Base-by-base conservation (phyloP, 805 yeast genomes). In the Clavispora carvajalis region DNA sequence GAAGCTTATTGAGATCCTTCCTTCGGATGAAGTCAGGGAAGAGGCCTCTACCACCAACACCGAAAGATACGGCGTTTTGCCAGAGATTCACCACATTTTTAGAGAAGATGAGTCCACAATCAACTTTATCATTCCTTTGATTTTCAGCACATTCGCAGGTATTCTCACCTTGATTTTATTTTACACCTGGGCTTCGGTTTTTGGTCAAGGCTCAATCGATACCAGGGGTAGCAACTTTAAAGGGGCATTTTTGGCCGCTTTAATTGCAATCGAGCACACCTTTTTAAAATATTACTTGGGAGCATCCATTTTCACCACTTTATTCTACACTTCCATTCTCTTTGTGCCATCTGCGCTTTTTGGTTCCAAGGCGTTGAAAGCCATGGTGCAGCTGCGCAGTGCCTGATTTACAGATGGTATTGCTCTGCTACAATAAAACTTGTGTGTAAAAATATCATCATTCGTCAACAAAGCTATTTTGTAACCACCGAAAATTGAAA, bases 41-140 rank as follows among this genome's bases (percentile, higher is more conserved):
- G 39, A 60, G 12, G 50, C 59, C 23, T 47, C 49, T 16, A 58
- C 60, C 47, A 39, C 40, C 16, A 47, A 54, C 42, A 47, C 71
- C 17, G 34, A 47, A n/a, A 65, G 74, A 48, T 60, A 71, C 41
- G 82, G 74, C 2, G 58, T 73, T 11, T 59, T 71, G 55, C 76
- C 80, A 2, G 89, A 82, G 60, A 82, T 87, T 48, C 60, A 59
- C 47, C 88, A 85, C 59, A 57, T 62, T 26, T 88, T 87, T 66
- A 71, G 69, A 40, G 57, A 62, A 4, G 75, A 74, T n/a, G 77
- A 80, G 16, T 60, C 60, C 24, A 76, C 80, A 25, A 79, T 77
- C 10, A 64, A 74, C 40, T 61, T 77, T 7, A 45, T 69, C 2
- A 47, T 84, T 18, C 81, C 90, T 2, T 46, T 71, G 8, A 49